phyloP scores from a whole-genome alignment of 352 stramenopile species.

The Pythium monospermum region DNA sequence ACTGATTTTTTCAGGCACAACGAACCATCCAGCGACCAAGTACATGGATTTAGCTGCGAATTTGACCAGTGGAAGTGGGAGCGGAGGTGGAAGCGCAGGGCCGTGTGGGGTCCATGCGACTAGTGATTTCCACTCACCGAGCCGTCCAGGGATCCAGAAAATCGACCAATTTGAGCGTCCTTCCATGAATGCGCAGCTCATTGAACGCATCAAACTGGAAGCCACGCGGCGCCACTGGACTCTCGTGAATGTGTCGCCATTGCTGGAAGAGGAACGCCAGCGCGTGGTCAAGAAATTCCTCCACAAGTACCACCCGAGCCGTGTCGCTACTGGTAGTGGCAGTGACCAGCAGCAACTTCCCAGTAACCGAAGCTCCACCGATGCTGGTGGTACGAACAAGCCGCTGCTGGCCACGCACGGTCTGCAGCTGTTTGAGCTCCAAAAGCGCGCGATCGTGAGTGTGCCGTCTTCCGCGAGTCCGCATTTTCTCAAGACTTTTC shows the following conservation, averaged over 20 bases:
- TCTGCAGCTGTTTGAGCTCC: constrained; percentile 70
- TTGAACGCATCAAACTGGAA: constrained; percentile 81
- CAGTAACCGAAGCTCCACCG: not conserved
- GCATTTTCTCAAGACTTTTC: constrained; percentile 65
- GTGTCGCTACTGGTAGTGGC: too few species aligned
- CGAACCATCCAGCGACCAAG: constrained; percentile 43
- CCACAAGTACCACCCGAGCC: constrained; percentile 26
- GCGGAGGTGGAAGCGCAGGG: too few species aligned
- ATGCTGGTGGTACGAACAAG: not conserved
- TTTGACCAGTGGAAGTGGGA: not conserved
- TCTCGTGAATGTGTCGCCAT: constrained; percentile 46
- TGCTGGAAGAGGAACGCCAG: constrained; percentile 59
- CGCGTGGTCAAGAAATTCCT: constrained; percentile 63
- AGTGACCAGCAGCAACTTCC: not conserved
- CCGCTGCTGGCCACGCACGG: constrained; percentile 12
- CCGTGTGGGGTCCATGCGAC: too few species aligned
- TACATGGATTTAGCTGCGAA: constrained; percentile 23
- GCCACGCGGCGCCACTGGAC: constrained; percentile 74
- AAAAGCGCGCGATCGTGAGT: constrained; percentile 66
- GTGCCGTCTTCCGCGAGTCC: constrained; percentile 44
- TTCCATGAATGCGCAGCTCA: constrained; percentile 62
- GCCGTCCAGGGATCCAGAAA: constrained; percentile 19
- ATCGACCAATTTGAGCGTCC: constrained; percentile 59
- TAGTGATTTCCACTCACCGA: too few species aligned
- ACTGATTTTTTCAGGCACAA: constrained; percentile 75